These are phyloP conservation scores for Coemansia sp. DNA, from an alignment of 192 early-diverging fungal species.

Conservation along the genomic window DNA sequence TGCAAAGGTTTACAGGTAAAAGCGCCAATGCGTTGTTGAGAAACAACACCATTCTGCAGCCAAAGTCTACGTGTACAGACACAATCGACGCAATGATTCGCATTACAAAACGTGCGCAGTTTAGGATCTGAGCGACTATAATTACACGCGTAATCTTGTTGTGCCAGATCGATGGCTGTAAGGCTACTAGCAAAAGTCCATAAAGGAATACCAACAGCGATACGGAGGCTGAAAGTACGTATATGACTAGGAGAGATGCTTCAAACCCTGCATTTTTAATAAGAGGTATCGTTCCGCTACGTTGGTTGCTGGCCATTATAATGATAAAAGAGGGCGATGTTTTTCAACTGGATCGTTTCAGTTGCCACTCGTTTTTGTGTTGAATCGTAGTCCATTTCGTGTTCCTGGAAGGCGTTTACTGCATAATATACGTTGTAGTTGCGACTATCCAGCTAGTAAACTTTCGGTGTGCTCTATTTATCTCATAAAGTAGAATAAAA, in stretches of 20 bases:
- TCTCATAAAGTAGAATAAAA: too few relatives aligned
- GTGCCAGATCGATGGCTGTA: constrained; percentile 16
- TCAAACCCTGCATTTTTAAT: not conserved
- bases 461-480: too few relatives aligned
- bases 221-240: constrained; percentile 4
- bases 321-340: not conserved
- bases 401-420: not conserved
- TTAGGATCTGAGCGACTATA: constrained; percentile 28
- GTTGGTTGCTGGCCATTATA: not conserved
- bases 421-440: too few relatives aligned
- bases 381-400: not conserved
- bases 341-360: not conserved
- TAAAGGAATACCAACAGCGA: constrained; percentile 29
- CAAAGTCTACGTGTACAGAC: constrained; percentile 11
- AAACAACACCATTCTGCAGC: constrained; percentile 27
- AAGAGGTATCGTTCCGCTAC: not conserved
- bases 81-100: constrained; percentile 18
- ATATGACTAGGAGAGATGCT: constrained; percentile 1
- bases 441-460: too few relatives aligned
- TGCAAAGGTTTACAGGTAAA: constrained; percentile 20
- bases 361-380: not conserved
- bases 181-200: constrained; percentile 8
- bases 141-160: constrained; percentile 33
- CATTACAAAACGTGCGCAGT: constrained; percentile 23
- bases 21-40: constrained; percentile 24